phyloP scores from a whole-genome alignment of 495 filamentous ascomycete genomes.

The Massariosphaeria phaeospora region DNA sequence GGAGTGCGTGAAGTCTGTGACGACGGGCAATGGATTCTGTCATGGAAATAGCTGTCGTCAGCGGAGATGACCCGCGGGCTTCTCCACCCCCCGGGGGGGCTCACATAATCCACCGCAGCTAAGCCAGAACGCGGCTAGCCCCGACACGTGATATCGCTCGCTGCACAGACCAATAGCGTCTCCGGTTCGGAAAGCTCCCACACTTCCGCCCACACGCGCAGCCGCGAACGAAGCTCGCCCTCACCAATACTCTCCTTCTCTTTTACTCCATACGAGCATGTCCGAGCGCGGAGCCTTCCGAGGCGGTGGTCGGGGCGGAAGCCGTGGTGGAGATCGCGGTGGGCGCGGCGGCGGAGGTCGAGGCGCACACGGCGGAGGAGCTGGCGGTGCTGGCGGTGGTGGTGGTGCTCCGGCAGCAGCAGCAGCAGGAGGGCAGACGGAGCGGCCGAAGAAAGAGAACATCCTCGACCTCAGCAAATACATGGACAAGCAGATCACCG shows the following conservation, averaged over 20 bases:
- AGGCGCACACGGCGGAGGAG: conserved; percentile 40
- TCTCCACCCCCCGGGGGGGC: too few species aligned
- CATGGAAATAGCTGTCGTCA: too few species aligned
- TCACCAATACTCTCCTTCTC: background rate
- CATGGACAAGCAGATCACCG: conserved; percentile 88
- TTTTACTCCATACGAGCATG: conserved; percentile 43
- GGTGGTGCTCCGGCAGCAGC: conserved; percentile 41
- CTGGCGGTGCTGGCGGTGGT: conserved; percentile 41
- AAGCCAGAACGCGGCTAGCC: too few species aligned
- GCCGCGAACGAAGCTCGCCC: background rate
- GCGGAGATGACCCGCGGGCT: too few species aligned
- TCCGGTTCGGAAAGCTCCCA: background rate
- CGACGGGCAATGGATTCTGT: too few species aligned
- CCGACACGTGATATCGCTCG: too few species aligned
- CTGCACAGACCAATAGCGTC: too few species aligned
- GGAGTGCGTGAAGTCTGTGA: too few species aligned
- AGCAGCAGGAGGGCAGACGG: conserved; percentile 49
- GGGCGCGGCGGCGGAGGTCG: conserved; percentile 48
- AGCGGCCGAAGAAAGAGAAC: conserved; percentile 94
- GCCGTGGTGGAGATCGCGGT: conserved; percentile 36
- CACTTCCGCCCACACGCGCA: background rate
- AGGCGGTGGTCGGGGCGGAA: conserved; percentile 19
- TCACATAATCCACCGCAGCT: too few species aligned
- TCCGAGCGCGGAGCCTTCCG: conserved; percentile 65
- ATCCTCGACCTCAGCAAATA: conserved; percentile 93